A percentile compares a stretch with the other conserved stretches of the same genome.
Evolutionary conservation across 1,284 basidiomycete species (phyloP).

Genomic region (Exobasidium rhododendri): DNA sequence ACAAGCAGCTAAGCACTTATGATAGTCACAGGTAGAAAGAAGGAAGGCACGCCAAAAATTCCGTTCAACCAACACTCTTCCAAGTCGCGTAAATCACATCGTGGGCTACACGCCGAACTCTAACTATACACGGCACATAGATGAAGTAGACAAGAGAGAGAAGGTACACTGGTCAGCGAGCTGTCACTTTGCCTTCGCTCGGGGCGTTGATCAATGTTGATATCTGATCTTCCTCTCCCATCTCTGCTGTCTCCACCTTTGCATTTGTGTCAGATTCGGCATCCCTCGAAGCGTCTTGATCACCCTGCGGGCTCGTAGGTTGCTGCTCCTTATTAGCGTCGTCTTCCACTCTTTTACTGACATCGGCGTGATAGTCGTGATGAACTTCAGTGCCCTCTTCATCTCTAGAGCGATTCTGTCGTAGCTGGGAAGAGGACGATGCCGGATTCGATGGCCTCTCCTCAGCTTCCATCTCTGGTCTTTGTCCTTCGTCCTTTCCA

Average conservation of each 20-base stretch:
- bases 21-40: too few relatives aligned
- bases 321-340: not conserved
- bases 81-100: too few relatives aligned
- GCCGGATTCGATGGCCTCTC: not conserved
- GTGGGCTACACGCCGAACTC: too few relatives aligned
- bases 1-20: too few relatives aligned
- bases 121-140: too few relatives aligned
- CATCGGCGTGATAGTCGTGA: not conserved
- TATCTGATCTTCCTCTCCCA: slow-evolving; percentile 1
- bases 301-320: not conserved
- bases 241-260: slow-evolving; percentile 12
- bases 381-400: not conserved
- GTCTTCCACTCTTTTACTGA: not conserved
- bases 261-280: not conserved
- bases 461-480: slow-evolving; percentile 5
- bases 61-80: too few relatives aligned
- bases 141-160: too few relatives aligned
- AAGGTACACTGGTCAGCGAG: too few relatives aligned
- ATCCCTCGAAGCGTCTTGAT: not conserved
- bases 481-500: not conserved
- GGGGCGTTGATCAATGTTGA: not conserved
- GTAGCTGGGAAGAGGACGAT: not conserved
- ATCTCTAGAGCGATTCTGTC: not conserved
- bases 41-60: too few relatives aligned
- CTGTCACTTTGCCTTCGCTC: not conserved